Evolutionary conservation across 768 basidiomycete genomes (phyloP).

Genomic region (Termitomyces titanicus): DNA sequence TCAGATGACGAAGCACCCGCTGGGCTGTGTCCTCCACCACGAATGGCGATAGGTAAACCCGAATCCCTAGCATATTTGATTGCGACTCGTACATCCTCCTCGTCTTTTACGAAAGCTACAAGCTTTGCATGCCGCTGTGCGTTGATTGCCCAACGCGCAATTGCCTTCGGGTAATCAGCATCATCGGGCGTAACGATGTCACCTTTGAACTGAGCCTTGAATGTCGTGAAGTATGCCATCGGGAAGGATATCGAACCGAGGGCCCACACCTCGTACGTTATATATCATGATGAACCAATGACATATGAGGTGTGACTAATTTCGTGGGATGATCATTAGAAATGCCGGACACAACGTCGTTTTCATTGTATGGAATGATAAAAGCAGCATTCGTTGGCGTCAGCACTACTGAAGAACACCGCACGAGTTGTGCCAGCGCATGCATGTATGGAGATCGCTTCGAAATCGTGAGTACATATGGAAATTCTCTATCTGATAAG

Average conservation of each 20-base stretch:
- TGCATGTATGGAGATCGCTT: too few species aligned
- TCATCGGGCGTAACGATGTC: constrained; percentile 10
- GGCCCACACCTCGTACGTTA: too few species aligned
- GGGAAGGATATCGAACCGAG: neutral
- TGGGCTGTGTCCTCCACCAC: constrained; percentile 36
- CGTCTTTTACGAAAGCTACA: constrained; percentile 16
- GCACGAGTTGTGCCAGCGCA: too few species aligned
- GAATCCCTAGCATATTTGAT: constrained; percentile 12
- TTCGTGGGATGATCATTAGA: neutral
- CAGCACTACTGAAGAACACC: neutral
- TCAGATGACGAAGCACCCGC: constrained; percentile 33
- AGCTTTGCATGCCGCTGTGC: constrained; percentile 14
- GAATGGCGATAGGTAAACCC: constrained; percentile 27
- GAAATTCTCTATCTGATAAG: too few species aligned
- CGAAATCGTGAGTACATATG: too few species aligned
- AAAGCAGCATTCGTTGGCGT: neutral
- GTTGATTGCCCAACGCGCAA: constrained; percentile 19
- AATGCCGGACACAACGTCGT: neutral
- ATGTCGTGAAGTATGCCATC: neutral
- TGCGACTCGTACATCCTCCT: constrained; percentile 13
- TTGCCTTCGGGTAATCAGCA: constrained; percentile 13
- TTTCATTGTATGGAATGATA: neutral
- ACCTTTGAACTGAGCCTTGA: constrained; percentile 13
- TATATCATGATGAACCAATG: neutral
- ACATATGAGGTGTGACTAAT: neutral